Percentiles rank a stretch among this genome's conserved stretches.
phyloP scores from a whole-genome alignment of 2,329 filamentous ascomycete species.

The Xylaria hypoxylon region DNA sequence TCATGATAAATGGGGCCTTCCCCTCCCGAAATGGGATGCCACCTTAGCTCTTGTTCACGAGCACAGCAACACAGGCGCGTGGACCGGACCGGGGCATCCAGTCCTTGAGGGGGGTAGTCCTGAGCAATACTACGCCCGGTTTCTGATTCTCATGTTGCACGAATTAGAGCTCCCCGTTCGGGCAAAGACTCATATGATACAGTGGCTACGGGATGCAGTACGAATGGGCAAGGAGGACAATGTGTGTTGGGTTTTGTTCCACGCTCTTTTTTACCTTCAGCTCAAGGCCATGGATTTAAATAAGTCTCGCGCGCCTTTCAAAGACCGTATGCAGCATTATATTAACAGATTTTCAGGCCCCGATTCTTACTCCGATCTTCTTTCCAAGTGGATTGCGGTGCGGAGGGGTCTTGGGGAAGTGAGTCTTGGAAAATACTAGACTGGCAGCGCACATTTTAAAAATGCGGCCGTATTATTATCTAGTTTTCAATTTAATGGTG shows the following conservation, averaged over 20 bases:
- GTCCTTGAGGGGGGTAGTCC: constrained; percentile 21
- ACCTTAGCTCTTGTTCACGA: constrained; percentile 29
- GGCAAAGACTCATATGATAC: constrained; percentile 20
- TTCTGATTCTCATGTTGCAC: constrained; percentile 34
- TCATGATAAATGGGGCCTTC: constrained; percentile 32
- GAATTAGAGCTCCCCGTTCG: constrained; percentile 1
- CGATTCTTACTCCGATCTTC: not conserved
- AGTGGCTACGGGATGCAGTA: constrained; percentile 39
- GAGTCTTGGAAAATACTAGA: not conserved
- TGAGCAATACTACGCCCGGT: constrained; percentile 43
- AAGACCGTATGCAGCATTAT: constrained; percentile 9
- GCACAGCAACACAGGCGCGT: constrained; percentile 15
- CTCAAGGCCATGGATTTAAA: constrained; percentile 41
- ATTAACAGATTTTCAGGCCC: not conserved
- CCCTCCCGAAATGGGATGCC: constrained; percentile 35
- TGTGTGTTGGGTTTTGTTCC: constrained; percentile 43
- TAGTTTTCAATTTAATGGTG: too few relatives aligned
- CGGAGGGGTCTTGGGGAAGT: not conserved
- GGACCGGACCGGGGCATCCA: constrained; percentile 1
- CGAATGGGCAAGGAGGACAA: constrained; percentile 23
- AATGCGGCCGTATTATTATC: too few relatives aligned
- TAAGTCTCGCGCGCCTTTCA: constrained; percentile 14
- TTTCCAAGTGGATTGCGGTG: not conserved
- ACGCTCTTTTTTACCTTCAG: constrained; percentile 46
- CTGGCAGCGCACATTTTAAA: not conserved